Evolutionary conservation across 2,329 filamentous ascomycete species (phyloP).

Genomic region (Xenoacremonium recifei): DNA sequence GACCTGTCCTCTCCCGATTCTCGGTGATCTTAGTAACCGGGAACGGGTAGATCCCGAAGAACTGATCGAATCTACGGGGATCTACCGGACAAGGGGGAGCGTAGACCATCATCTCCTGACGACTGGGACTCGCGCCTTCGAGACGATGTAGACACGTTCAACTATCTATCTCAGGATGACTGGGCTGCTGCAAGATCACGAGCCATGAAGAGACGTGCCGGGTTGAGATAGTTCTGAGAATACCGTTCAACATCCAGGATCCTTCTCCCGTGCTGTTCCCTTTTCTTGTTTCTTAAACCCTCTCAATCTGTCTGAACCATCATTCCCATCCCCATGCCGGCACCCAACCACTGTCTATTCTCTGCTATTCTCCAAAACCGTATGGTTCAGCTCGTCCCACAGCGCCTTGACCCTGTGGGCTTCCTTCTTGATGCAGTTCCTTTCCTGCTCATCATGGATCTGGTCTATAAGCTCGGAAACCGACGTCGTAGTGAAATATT

Average conservation of each 20-base stretch:
- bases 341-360: too few relatives aligned
- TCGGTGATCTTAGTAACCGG: conserved; percentile 1
- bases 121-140: background rate
- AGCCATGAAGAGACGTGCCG: background rate
- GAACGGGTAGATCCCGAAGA: conserved; percentile 12
- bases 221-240: too few relatives aligned
- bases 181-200: background rate
- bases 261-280: too few relatives aligned
- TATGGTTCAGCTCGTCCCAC: background rate
- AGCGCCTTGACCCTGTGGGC: background rate
- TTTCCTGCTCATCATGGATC: background rate
- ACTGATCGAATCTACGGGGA: conserved; percentile 7
- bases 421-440: background rate
- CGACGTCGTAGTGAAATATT: background rate
- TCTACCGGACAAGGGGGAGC: conserved; percentile 17
- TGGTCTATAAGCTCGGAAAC: background rate
- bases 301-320: too few relatives aligned
- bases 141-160: background rate
- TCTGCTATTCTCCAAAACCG: too few relatives aligned
- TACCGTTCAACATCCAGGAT: too few relatives aligned
- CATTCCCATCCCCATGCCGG: too few relatives aligned
- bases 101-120: background rate
- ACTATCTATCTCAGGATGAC: background rate
- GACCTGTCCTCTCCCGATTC: conserved; percentile 3
- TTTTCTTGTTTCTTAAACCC: too few relatives aligned